Evolutionary conservation across 2,329 filamentous ascomycete genomes (phyloP).

Genomic region (Stylonectria norvegica): DNA sequence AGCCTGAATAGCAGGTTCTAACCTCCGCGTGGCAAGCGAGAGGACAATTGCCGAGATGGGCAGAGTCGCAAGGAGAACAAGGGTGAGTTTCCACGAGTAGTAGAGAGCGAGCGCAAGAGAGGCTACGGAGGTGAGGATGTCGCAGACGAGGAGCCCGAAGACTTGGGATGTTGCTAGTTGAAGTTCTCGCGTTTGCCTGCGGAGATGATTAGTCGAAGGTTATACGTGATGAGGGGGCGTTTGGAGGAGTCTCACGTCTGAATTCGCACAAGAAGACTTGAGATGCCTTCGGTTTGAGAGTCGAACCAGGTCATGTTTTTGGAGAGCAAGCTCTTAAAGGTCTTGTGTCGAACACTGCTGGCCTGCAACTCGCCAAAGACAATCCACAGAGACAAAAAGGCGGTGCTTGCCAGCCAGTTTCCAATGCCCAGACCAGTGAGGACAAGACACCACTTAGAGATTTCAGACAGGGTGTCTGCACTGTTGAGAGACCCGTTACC

Average conservation of each 20-base stretch:
- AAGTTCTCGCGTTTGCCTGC: constrained; percentile 78
- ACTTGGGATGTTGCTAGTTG: constrained; percentile 78
- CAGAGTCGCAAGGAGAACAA: constrained; percentile 71
- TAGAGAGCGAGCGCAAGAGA: constrained; percentile 71
- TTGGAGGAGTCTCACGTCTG: constrained; percentile 64
- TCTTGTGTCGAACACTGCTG: constrained; percentile 55
- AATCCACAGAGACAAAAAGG: constrained; percentile 69
- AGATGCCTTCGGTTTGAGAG: constrained; percentile 64
- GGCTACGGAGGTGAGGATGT: constrained; percentile 60
- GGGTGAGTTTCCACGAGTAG: constrained; percentile 78
- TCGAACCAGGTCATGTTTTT: constrained; percentile 85
- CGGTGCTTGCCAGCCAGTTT: constrained; percentile 64
- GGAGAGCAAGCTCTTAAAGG: constrained; percentile 67
- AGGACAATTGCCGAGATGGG: constrained; percentile 64
- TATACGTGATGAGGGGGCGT: not conserved
- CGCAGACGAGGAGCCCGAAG: constrained; percentile 65
- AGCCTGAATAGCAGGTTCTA: constrained; percentile 63
- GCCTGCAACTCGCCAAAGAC: constrained; percentile 80
- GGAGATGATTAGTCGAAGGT: not conserved
- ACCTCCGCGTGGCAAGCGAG: constrained; percentile 53
- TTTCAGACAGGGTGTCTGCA: constrained; percentile 49
- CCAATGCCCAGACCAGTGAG: constrained; percentile 60
- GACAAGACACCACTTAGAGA: constrained; percentile 59
- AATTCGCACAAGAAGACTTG: constrained; percentile 66
- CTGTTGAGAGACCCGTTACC: constrained; percentile 52